Evolutionary conservation across 257 asterid genomes (phyloP).

Genomic region (Striga asiatica): DNA sequence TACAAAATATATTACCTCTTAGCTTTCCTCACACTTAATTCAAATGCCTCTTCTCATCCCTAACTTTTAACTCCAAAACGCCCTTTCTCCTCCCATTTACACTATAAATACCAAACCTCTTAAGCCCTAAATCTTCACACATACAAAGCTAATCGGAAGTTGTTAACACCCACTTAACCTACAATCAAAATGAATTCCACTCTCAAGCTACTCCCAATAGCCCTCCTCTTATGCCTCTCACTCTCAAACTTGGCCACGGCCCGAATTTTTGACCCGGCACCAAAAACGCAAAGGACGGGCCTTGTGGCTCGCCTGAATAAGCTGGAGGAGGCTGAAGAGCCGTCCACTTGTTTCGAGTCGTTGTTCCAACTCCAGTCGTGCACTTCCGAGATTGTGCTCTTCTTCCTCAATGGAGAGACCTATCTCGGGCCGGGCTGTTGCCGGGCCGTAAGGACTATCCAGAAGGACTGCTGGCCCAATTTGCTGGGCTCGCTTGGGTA

Average conservation of each 20-base stretch:
- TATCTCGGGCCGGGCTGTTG: slow-evolving; percentile 65
- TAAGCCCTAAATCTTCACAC: not conserved
- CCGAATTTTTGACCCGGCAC: slow-evolving; percentile 13
- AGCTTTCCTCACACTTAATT: slow-evolving; percentile 15
- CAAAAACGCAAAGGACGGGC: not conserved
- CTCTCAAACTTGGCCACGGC: slow-evolving; percentile 11
- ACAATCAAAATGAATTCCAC: slow-evolving; percentile 22
- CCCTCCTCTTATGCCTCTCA: slow-evolving; percentile 17
- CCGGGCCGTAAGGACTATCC: slow-evolving; percentile 43
- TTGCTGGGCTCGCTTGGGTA: slow-evolving; percentile 60
- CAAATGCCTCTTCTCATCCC: slow-evolving; percentile 11
- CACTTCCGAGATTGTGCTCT: slow-evolving; percentile 47
- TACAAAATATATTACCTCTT: not conserved
- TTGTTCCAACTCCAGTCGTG: slow-evolving; percentile 50
- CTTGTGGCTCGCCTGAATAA: slow-evolving; percentile 22
- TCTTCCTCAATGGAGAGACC: slow-evolving; percentile 58
- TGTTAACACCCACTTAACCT: too few relatives aligned
- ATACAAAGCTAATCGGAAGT: not conserved
- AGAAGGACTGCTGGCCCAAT: slow-evolving; percentile 52
- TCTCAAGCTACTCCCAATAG: slow-evolving; percentile 15
- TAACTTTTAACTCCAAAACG: too few relatives aligned
- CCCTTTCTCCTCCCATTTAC: not conserved
- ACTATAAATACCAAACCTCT: not conserved
- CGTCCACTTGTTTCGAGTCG: slow-evolving; percentile 45
- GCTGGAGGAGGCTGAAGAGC: slow-evolving; percentile 24